These are phyloP conservation scores for Elaeagnus macrophylla DNA, from an alignment of 306 rosid genomes.

Conservation along the genomic window DNA sequence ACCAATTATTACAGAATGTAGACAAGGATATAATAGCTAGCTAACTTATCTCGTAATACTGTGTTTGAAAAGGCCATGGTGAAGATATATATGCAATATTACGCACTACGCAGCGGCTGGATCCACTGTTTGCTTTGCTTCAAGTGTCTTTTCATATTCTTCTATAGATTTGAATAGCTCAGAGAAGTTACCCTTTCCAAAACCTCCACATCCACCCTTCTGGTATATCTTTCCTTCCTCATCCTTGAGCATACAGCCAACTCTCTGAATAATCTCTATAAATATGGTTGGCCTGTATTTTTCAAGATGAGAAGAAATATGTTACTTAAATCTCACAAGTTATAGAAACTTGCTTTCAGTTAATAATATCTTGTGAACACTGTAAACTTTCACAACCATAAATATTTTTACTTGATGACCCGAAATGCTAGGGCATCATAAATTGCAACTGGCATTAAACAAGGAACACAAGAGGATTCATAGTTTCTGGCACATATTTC, in stretches of 20 bases:
- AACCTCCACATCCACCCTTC: conserved; percentile 93
- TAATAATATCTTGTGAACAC: neutral
- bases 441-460: too few species aligned
- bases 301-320: neutral
- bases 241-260: conserved; percentile 80
- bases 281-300: conserved; percentile 78
- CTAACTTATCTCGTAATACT: too few species aligned
- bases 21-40: too few species aligned
- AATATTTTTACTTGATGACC: too few species aligned
- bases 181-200: conserved; percentile 94
- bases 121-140: conserved; percentile 32
- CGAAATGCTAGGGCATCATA: too few species aligned
- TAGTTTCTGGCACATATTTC: too few species aligned
- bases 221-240: conserved; percentile 69
- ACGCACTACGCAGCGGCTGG: conserved; percentile 17
- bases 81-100: neutral
- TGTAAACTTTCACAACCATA: too few species aligned
- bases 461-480: too few species aligned
- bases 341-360: neutral
- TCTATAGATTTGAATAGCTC: conserved; percentile 96
- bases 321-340: conserved; percentile 1
- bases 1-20: too few species aligned
- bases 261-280: conserved; percentile 86
- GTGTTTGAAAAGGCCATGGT: neutral
- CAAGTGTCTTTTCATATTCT: conserved; percentile 83